Evolutionary conservation across 225 moss, liverwort and hornwort species (phyloP), one percentile per base, ranked within the genome.

Genomic region (Marchantia polymorpha): DNA sequence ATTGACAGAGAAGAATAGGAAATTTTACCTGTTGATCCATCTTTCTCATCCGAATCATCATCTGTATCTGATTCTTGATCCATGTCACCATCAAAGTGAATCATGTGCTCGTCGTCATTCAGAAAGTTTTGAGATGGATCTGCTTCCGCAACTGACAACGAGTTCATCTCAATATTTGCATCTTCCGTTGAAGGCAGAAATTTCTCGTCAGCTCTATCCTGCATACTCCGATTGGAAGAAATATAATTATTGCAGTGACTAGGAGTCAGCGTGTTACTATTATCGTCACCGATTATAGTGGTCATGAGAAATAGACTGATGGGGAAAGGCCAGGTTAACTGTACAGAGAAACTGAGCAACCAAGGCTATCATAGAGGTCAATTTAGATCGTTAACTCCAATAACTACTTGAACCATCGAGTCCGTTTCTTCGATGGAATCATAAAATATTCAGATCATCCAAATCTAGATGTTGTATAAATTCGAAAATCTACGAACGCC

Each of bases 171-270:
- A 84, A 10, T n/a, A 50, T 84, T 88, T 84, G 89, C 87, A 84
- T 91, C 91, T 78, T 92, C 94, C 31, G 90, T 86, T 30, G 89
- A 87, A 55, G 86, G 87, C 85, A 94, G 88, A 83, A 89, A 87
- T 65, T 88, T 87, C 60, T 89, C 91, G 82, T 91, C 90, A 76
- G 92, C 91, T 79, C 94, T 92, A 90, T 91, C 96, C 96, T 96
- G 86, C 84, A 81, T 66, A 0, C 23, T 31, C 69, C 25, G 53
- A 13, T 59, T 23, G 14, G 73, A 73, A 53, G 27, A 15, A 50
- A 29, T 17, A 74, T 22, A 70, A 30, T 12, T 13, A 29, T 56
- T 55, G 46, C 22, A 12, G 47, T 30, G 22, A 11, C 2, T 39
- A 2, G 5, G 39, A 2, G 39, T 39, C 5, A 39, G 39, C 39